These are phyloP conservation scores for Camellia oleifera DNA, from an alignment of 179 eudicot species.

Conservation along the genomic window DNA sequence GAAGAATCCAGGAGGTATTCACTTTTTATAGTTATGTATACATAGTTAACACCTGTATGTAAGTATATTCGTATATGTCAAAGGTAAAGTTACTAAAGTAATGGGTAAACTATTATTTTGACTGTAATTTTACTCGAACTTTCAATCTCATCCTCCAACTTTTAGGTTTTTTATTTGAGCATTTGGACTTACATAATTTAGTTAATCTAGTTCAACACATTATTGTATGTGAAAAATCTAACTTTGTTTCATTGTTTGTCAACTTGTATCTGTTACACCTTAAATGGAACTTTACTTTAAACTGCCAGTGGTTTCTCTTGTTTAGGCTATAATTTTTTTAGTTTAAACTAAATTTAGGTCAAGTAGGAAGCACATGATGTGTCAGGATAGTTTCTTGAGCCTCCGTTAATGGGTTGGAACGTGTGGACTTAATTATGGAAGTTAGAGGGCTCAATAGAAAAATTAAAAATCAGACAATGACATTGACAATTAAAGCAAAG, in stretches of 20 bases:
- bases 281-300: not conserved
- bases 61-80: too few species aligned
- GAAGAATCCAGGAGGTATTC: not conserved
- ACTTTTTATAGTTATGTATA: not conserved
- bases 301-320: not conserved
- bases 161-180: not conserved
- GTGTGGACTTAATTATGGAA: not conserved
- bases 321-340: not conserved
- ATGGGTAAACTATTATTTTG: not conserved
- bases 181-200: not conserved
- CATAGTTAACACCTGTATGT: too few species aligned
- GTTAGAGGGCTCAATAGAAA: not conserved
- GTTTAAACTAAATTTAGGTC: not conserved
- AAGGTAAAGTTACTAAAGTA: too few species aligned
- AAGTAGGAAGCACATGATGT: not conserved
- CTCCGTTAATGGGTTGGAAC: too few species aligned
- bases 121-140: not conserved
- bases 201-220: not conserved
- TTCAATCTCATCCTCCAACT: not conserved
- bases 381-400: not conserved
- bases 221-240: not conserved
- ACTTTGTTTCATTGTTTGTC: not conserved
- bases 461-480: not conserved
- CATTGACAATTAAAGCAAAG: not conserved
- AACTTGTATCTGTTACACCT: not conserved